Evolutionary conservation across 2,329 filamentous ascomycete genomes (phyloP).

Genomic region (Sporothrix luriei): DNA sequence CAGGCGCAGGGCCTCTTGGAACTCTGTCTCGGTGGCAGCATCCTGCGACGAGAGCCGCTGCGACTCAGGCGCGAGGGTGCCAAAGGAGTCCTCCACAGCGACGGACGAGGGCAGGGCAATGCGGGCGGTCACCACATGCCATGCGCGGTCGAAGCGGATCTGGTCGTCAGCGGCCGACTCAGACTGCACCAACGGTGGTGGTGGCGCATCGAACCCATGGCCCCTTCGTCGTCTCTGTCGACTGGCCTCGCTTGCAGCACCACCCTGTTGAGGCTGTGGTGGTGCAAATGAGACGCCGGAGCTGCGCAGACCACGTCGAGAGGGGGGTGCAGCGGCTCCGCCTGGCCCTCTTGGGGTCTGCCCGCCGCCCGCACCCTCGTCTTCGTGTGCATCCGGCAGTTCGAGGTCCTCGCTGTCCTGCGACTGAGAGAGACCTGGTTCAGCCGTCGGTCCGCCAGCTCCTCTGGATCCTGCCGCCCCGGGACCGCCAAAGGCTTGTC

Average conservation of each 20-base stretch:
- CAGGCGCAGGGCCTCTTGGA: conserved; percentile 57
- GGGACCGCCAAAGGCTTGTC: conserved; percentile 51
- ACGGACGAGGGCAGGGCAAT: conserved; percentile 61
- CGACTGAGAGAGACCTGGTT: neutral
- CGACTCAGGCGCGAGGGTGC: conserved; percentile 49
- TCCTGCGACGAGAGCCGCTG: conserved; percentile 44
- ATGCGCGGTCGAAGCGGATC: conserved; percentile 62
- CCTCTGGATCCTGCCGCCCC: conserved; percentile 33
- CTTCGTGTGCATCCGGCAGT: conserved; percentile 31
- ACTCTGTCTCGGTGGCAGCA: conserved; percentile 46
- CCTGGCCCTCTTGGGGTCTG: neutral
- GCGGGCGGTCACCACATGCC: conserved; percentile 62
- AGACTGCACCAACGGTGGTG: neutral
- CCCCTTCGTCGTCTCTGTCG: conserved; percentile 1
- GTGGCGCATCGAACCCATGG: conserved; percentile 4
- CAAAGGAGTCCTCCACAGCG: conserved; percentile 58
- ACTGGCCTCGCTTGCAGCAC: neutral
- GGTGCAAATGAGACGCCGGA: conserved; percentile 20
- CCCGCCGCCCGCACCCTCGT: conserved; percentile 33
- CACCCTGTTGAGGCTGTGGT: neutral
- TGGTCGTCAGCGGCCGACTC: conserved; percentile 50
- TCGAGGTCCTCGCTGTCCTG: conserved; percentile 35
- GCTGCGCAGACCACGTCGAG: conserved; percentile 12
- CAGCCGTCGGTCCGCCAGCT: neutral
- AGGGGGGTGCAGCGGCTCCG: neutral